Conservation (phyloP, 2,329 filamentous ascomycete species). For the Fusarium udum region DNA sequence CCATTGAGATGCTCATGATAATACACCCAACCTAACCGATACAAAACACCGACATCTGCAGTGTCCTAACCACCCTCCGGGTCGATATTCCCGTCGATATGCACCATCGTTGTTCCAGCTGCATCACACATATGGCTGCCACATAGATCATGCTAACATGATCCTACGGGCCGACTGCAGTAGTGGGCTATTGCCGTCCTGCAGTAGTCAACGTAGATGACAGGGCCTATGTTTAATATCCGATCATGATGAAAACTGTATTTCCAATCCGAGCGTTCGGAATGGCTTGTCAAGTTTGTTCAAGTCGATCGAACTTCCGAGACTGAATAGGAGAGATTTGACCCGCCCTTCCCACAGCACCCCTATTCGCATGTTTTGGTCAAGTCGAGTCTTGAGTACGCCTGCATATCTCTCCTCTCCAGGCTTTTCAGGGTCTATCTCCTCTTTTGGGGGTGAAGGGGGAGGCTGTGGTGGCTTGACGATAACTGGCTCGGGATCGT, state of each 20-base stretch:
- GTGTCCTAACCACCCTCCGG: not conserved
- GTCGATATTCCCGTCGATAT: conserved; percentile 15
- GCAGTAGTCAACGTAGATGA: not conserved
- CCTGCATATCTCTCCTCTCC: conserved; percentile 77
- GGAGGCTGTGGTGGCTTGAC: conserved; percentile 10
- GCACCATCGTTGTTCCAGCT: conserved; percentile 1
- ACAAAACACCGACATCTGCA: not conserved
- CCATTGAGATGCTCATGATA: conserved; percentile 27
- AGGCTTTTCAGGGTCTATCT: conserved; percentile 36
- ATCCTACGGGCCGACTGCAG: conserved; percentile 15
- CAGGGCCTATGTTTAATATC: not conserved
- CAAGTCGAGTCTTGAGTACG: conserved; percentile 88
- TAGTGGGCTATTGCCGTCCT: conserved; percentile 2
- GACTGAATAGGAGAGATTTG: conserved; percentile 91
- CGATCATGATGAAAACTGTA: conserved; percentile 81
- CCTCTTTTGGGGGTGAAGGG: conserved; percentile 14
- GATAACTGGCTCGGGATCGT: conserved; percentile 48
- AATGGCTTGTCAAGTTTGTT: conserved; percentile 80
- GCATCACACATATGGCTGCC: conserved; percentile 7
- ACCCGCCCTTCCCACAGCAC: conserved; percentile 92
- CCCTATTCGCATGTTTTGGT: conserved; percentile 87
- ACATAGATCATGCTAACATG: conserved; percentile 9
- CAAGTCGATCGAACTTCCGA: conserved; percentile 87
- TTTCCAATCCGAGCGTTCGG: conserved; percentile 77
- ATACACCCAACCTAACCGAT: conserved; percentile 1